Conservation (phyloP, 768 basidiomycete species). For the Xerocomus potaroensis region DNA sequence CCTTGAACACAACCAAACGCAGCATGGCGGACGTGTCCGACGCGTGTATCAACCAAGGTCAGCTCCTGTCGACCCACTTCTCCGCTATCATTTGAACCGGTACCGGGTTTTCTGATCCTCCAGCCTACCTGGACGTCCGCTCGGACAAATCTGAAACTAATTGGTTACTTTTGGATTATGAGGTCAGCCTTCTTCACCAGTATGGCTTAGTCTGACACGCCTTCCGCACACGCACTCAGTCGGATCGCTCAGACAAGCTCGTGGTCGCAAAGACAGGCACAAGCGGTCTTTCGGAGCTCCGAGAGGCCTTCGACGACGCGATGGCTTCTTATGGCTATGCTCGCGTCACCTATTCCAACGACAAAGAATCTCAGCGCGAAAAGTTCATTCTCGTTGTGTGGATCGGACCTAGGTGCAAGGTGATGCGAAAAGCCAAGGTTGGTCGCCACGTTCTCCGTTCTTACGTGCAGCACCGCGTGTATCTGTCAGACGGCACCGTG, state of each 20-base stretch:
- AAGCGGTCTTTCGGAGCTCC: conserved; percentile 76
- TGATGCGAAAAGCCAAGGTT: conserved; percentile 92
- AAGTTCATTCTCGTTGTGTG: conserved; percentile 85
- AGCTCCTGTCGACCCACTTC: conserved; percentile 14
- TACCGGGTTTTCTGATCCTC: too few relatives aligned
- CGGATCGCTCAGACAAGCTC: conserved; percentile 79
- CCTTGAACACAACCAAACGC: too few relatives aligned
- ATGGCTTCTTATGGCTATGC: conserved; percentile 84
- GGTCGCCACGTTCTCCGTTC: conserved; percentile 21
- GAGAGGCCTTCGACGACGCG: conserved; percentile 60
- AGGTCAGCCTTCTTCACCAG: conserved; percentile 40
- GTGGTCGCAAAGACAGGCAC: conserved; percentile 72
- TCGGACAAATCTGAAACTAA: conserved; percentile 81
- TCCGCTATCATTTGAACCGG: conserved; percentile 14
- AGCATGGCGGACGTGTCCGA: conserved; percentile 79
- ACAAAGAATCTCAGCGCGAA: conserved; percentile 82
- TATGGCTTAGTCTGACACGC: conserved; percentile 14
- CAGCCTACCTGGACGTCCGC: conserved; percentile 87
- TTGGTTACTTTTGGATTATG: conserved; percentile 90
- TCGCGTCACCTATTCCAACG: conserved; percentile 80
- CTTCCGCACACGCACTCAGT: conserved; percentile 30
- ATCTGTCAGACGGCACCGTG: conserved; percentile 10
- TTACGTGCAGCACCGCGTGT: conserved; percentile 18
- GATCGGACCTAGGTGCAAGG: conserved; percentile 79
- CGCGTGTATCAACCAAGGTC: conserved; percentile 70